Conservation (phyloP, 1,284 basidiomycete species). For the Peniophora sp. region DNA sequence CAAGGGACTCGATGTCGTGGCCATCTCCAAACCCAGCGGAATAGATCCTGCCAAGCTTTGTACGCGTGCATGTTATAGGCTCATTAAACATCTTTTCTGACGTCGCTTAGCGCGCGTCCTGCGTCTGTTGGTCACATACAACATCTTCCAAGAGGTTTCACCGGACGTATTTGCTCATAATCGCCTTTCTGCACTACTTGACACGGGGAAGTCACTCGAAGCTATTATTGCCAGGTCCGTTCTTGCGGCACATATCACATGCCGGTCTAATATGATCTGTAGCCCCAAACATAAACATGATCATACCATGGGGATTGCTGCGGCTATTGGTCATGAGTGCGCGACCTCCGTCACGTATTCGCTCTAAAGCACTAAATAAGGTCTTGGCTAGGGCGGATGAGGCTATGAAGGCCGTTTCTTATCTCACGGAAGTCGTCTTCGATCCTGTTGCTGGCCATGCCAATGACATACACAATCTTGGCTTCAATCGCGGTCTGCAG, state of each 20-base stretch:
- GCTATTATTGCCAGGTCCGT: not conserved
- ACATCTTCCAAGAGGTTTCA: not conserved
- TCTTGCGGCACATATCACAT: not conserved
- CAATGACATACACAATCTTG: not conserved
- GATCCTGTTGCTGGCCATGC: not conserved
- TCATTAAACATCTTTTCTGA: not conserved
- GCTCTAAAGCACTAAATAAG: not conserved
- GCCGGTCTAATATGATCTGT: not conserved
- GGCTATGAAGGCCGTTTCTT: not conserved
- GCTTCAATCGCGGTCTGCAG: not conserved
- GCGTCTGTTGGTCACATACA: not conserved
- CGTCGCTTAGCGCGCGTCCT: not conserved
- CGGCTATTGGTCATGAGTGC: too few relatives aligned
- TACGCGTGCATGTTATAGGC: not conserved
- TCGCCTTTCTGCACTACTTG: not conserved
- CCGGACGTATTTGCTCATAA: not conserved
- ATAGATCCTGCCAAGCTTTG: not conserved
- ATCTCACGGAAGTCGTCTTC: not conserved
- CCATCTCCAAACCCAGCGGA: not conserved
- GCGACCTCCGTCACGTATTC: too few relatives aligned
- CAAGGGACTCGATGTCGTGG: not conserved
- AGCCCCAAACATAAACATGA: too few relatives aligned
- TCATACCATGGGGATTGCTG: too few relatives aligned
- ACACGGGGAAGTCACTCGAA: not conserved
- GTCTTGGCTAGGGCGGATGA: not conserved